These are phyloP conservation scores for Suillus occidentalis DNA, from an alignment of 768 basidiomycete genomes.

Conservation along the genomic window DNA sequence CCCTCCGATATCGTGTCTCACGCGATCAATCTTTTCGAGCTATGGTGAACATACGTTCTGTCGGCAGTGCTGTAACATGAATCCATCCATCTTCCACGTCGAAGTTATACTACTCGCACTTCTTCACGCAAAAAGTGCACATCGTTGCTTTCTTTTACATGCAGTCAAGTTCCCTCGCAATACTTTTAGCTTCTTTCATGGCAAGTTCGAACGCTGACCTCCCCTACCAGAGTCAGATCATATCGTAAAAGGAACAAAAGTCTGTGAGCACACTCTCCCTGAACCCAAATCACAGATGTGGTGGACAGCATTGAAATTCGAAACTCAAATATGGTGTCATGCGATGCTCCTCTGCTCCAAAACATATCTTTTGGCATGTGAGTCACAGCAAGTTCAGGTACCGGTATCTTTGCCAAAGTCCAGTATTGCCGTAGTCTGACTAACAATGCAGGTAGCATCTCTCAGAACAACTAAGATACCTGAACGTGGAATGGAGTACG, in stretches of 20 bases:
- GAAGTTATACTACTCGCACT: neutral
- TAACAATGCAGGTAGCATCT: neutral
- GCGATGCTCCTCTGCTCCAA: neutral
- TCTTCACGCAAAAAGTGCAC: neutral
- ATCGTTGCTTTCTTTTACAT: neutral
- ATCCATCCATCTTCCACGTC: neutral
- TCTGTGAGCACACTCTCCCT: neutral
- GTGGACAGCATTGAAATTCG: neutral
- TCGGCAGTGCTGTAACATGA: neutral
- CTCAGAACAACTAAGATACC: neutral
- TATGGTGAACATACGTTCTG: neutral
- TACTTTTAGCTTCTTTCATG: neutral
- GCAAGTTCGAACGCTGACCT: neutral
- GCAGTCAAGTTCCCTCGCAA: neutral
- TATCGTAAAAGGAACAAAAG: neutral
- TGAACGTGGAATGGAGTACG: too few relatives aligned
- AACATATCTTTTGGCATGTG: neutral
- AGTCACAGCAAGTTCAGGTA: neutral
- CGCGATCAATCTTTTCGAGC: neutral
- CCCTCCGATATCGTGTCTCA: neutral
- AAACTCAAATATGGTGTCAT: neutral
- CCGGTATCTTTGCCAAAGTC: neutral
- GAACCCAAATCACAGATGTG: neutral
- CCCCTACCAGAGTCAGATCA: neutral
- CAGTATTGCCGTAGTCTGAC: neutral